phyloP scores from a whole-genome alignment of 108 stramenopile genomes.

The Cyclotella atomus region DNA sequence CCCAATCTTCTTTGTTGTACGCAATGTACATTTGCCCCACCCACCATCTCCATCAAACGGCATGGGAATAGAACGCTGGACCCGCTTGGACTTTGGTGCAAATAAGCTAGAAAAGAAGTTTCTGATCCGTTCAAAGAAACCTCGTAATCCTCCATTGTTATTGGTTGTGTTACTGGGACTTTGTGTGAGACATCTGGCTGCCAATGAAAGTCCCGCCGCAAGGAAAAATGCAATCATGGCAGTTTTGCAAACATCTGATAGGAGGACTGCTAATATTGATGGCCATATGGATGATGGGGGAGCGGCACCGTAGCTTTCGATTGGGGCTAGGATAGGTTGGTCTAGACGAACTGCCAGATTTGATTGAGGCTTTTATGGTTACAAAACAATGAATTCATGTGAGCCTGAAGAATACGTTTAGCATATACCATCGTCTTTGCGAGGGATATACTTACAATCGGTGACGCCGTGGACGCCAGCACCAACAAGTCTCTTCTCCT shows the following conservation, averaged over 20 bases:
- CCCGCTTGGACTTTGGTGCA: background rate
- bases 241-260: slow-evolving; percentile 56
- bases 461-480: slow-evolving; percentile 8
- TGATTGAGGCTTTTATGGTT: slow-evolving; percentile 16
- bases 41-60: slow-evolving; percentile 61
- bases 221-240: slow-evolving; percentile 50
- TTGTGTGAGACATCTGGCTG: slow-evolving; percentile 23
- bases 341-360: slow-evolving; percentile 51
- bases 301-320: slow-evolving; percentile 23
- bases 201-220: slow-evolving; percentile 35
- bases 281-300: slow-evolving; percentile 11
- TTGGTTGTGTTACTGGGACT: background rate
- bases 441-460: slow-evolving; percentile 2
- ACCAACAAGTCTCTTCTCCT: background rate
- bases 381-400: no score
- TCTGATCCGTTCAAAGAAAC: slow-evolving; percentile 5
- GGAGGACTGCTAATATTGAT: slow-evolving; percentile 42
- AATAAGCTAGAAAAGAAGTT: background rate
- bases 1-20: slow-evolving; percentile 43
- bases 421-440: no score
- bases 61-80: slow-evolving; percentile 53
- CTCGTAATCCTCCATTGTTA: background rate
- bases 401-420: no score
- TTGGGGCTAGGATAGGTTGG: slow-evolving; percentile 39
- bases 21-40: slow-evolving; percentile 68